Evolutionary conservation across 208 protist genomes (phyloP), one percentile per base, ranked within the genome.

Genomic region (Crithidia brevicula): DNA sequence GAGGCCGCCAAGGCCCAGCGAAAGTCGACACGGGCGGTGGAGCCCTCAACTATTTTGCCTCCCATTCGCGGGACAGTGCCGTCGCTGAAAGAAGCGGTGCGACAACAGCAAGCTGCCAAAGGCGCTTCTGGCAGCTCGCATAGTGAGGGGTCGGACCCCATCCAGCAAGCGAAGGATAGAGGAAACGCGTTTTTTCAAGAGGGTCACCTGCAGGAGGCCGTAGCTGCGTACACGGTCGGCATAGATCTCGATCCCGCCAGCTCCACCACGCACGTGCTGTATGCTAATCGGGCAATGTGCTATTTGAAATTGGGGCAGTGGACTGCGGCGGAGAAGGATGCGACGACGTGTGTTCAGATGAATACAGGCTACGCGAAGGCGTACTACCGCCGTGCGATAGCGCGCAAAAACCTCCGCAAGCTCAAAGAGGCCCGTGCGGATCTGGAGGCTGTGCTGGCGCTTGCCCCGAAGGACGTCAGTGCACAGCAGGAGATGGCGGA

Each of bases 151-250:
- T 51, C 31, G 4, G 68, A 74, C 42, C 87, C 88, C 5, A 75
- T 93, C 31, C 76, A 87, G 46, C 36, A 86, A 11, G 75, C 79
- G 18, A 96, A 95, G 58, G 89, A 95, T 4, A 73, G 80, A 20
- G 93, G 93, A 18, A 97, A 97, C 59, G 83, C 88, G 16, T 86
- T 86, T 49, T 97, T 96, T 66, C 79, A 85, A 36, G n/a, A 66
- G 1, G 83, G 88, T 10, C 84, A 92, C 43, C 49, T 90, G 30
- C 54, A 74, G 27, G 90, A 96, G 43, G 93, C 93, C 11, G 81
- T 96, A 56, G 73, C 84, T 27, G 77, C 83, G 25, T 97, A 97
- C 72, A 86, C 81, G 15, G 72, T 58, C 8, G 93, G 90, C 53
- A 97, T 97, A 33, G 79, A 95, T 46, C 53, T 94, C n/a, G 93